Conservation (phyloP, 768 basidiomycete species). For the Rhizopogon vinicolor region DNA sequence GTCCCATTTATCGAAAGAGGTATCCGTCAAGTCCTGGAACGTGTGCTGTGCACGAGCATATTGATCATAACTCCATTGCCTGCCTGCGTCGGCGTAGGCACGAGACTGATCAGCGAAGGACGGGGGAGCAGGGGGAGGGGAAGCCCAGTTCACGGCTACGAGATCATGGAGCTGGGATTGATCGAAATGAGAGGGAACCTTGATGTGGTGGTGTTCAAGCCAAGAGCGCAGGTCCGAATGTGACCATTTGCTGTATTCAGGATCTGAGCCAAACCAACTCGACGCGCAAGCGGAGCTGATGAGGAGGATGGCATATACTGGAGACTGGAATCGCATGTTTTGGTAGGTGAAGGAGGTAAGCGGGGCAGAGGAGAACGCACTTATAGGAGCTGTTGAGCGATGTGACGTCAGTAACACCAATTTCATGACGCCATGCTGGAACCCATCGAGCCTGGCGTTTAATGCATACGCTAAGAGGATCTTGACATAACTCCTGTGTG, state of each 20-base stretch:
- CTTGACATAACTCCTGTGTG: no score
- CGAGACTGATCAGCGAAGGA: conserved; percentile 19
- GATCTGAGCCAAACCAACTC: conserved; percentile 42
- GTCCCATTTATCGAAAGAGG: conserved; percentile 77
- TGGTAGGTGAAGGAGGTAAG: background rate
- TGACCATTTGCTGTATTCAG: conserved; percentile 54
- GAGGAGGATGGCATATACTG: conserved; percentile 27
- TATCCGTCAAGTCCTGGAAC: conserved; percentile 55
- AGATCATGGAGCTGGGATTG: conserved; percentile 37
- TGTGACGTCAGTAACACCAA: conserved; percentile 21
- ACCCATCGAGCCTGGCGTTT: no score
- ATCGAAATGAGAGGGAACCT: conserved; percentile 42
- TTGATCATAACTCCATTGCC: conserved; percentile 58
- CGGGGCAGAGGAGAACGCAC: background rate
- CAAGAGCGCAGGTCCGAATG: conserved; percentile 57
- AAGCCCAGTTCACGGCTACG: conserved; percentile 60
- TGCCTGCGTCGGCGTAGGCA: conserved; percentile 19
- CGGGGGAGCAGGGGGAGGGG: conserved; percentile 23
- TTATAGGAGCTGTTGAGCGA: conserved; percentile 10
- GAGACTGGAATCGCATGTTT: conserved; percentile 12
- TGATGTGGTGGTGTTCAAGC: conserved; percentile 64
- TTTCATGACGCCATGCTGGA: conserved; percentile 4
- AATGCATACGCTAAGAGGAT: no score
- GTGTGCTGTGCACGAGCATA: conserved; percentile 58
- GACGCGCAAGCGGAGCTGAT: conserved; percentile 39